Percentiles rank a stretch among this genome's conserved stretches.
Conservation (phyloP, 371 early-diverging fungal species). For the Blakeslea trispora region DNA sequence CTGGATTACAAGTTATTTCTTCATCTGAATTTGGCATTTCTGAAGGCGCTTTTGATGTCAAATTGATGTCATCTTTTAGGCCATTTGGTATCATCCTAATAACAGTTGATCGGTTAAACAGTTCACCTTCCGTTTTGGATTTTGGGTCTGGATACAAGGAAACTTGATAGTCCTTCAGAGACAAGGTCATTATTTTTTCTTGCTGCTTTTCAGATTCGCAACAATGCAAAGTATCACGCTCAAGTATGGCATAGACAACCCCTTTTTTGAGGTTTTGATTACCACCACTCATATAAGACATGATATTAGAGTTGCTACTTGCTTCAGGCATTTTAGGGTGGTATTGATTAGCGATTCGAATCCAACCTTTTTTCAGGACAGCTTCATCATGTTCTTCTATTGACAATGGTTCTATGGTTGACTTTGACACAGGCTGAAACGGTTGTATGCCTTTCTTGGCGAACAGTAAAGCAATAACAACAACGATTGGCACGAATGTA, state of each 20-base stretch:
- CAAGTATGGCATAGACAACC: constrained; percentile 70
- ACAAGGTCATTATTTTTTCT: constrained; percentile 72
- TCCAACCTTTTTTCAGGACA: constrained; percentile 43
- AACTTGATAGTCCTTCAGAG: constrained; percentile 68
- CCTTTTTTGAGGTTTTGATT: constrained; percentile 19
- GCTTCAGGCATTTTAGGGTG: constrained; percentile 33
- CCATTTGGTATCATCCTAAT: constrained; percentile 46
- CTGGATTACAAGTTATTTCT: constrained; percentile 14
- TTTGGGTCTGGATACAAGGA: constrained; percentile 54
- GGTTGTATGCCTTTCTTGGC: constrained; percentile 12
- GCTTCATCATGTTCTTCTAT: constrained; percentile 11
- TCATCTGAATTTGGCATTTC: constrained; percentile 6
- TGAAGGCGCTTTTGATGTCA: background rate
- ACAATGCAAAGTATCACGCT: constrained; percentile 76
- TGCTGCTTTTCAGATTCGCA: constrained; percentile 75
- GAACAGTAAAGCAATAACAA: constrained; percentile 13
- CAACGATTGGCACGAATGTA: constrained; percentile 23
- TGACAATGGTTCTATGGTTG: background rate
- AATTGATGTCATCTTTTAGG: background rate
- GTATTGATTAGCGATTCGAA: constrained; percentile 37
- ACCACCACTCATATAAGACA: constrained; percentile 19
- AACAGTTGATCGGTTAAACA: constrained; percentile 54
- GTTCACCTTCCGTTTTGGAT: constrained; percentile 51
- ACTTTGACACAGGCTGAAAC: background rate
- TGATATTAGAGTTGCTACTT: constrained; percentile 33